Base-by-base conservation (phyloP, 805 yeast genomes). In the Starmerella sp. region DNA sequence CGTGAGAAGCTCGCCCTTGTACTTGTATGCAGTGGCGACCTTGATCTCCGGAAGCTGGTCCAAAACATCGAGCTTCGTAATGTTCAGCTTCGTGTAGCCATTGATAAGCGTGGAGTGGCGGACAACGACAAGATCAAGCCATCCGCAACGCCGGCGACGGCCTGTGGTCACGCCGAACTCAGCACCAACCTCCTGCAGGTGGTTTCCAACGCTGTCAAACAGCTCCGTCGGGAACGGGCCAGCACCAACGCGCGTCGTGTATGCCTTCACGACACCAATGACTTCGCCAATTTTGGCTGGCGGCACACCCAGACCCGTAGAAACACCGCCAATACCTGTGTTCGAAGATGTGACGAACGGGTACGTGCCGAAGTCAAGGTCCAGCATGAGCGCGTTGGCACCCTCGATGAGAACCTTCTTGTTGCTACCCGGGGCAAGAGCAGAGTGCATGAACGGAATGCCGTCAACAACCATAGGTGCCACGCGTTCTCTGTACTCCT, bases 211-310 rank as follows among this genome's bases (percentile, higher is more conserved):
- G 38, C 74, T 82, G 70, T 91, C 89, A 68, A 90, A 78, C 70
- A 90, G 97, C 73, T 93, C 98, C 55, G 97, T 84, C 59, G 98
- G 97, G 85, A 93, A 93, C 35, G 98, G 98, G 61, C 98, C 98
- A 69, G 90, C 97, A 65, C 98, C 98, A 54, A 93, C 98, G 73
- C 98, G 83, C 38, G 98, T 93, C 47, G 98, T 93, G 74, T 93
- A 93, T 43, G 97, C 97, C 76, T 93, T 93, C 48, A 91, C 97
- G 30, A 93, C 98, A 72, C 98, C 98, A 69, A 84, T 88, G 46
- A 89, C 76, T 69, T 88, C 83, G 53, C 76, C 78, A 65, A 93
- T 84, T 59, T 82, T 73, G 61, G 76, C 79, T 63, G 98, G 98
- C n/a, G 97, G 96, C 58, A 93, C 71, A 63, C 97, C 98, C 62